Conservation (phyloP, 495 filamentous ascomycete genomes). For the Staphylotrichum tortipilum region DNA sequence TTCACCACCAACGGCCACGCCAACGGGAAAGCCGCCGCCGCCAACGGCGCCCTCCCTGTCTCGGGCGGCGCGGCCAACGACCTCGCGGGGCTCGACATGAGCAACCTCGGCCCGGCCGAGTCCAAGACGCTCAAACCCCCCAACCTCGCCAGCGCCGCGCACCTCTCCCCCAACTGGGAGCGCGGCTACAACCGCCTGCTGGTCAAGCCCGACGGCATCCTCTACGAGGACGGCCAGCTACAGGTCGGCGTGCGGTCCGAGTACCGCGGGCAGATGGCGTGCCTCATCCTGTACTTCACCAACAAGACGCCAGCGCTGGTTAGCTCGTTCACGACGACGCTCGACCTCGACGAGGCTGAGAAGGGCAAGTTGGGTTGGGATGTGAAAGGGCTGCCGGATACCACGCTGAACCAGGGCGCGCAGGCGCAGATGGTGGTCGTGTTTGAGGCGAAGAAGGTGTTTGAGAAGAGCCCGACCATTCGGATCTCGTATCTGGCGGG, state of each 20-base stretch:
- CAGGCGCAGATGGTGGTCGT: constrained; percentile 93
- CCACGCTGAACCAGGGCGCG: constrained; percentile 57
- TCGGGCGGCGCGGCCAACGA: constrained; percentile 51
- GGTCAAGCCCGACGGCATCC: constrained; percentile 69
- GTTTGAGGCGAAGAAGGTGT: constrained; percentile 77
- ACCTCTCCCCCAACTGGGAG: constrained; percentile 92
- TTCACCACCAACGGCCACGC: constrained; percentile 57
- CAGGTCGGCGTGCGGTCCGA: constrained; percentile 89
- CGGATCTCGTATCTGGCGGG: constrained; percentile 91
- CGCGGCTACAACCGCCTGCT: constrained; percentile 80
- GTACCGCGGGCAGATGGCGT: constrained; percentile 88
- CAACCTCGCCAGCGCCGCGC: constrained; percentile 85
- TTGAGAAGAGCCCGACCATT: constrained; percentile 79
- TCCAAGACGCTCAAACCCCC: constrained; percentile 51
- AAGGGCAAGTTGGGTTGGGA: constrained; percentile 67
- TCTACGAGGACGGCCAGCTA: constrained; percentile 92
- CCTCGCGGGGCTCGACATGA: constrained; percentile 75
- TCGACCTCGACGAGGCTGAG: constrained; percentile 67
- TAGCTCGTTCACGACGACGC: constrained; percentile 83
- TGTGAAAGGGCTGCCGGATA: constrained; percentile 80
- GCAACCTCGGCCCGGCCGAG: constrained; percentile 43
- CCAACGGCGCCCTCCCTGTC: constrained; percentile 46
- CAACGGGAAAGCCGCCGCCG: constrained; percentile 45
- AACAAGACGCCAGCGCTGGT: constrained; percentile 83
- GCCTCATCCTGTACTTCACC: constrained; percentile 88